Percentiles rank a stretch among this genome's conserved stretches.
phyloP scores from a whole-genome alignment of 1,139 yeast genomes.

The Ashbya aceris region DNA sequence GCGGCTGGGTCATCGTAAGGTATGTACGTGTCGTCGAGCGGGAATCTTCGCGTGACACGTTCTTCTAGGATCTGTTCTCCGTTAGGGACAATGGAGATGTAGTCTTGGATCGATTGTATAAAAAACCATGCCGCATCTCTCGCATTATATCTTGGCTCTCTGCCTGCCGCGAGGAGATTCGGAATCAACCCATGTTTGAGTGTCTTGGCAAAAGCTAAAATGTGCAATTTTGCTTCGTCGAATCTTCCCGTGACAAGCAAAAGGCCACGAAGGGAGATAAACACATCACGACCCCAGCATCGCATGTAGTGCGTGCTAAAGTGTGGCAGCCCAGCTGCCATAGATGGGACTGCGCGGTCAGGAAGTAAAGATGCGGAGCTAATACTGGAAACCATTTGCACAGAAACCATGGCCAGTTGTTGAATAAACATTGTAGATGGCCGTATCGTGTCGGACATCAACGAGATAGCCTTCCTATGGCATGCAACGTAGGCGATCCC shows the following conservation, averaged over 20 bases:
- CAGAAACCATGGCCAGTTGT: conserved; percentile 67
- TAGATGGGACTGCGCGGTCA: conserved; percentile 49
- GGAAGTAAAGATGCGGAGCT: conserved; percentile 72
- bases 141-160: conserved; percentile 90
- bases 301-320: conserved; percentile 86
- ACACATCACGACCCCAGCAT: conserved; percentile 98
- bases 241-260: conserved; percentile 66
- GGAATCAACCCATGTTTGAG: conserved; percentile 94
- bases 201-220: conserved; percentile 81
- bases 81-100: conserved; percentile 55
- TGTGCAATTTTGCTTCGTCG: conserved; percentile 74
- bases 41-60: conserved; percentile 74
- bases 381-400: conserved; percentile 78
- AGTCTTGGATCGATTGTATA: conserved; percentile 78
- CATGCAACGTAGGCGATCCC: conserved; percentile 81
- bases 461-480: conserved; percentile 52
- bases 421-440: conserved; percentile 66
- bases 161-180: conserved; percentile 82
- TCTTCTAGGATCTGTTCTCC: conserved; percentile 63
- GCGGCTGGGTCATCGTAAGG: conserved; percentile 64
- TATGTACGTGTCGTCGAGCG: conserved; percentile 75
- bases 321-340: conserved; percentile 97
- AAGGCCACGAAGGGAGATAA: conserved; percentile 76
- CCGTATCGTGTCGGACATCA: conserved; percentile 47
- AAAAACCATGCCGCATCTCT: conserved; percentile 98